Evolutionary conservation across 2,329 filamentous ascomycete species (phyloP).

Genomic region (Colletotrichum simmondsii): DNA sequence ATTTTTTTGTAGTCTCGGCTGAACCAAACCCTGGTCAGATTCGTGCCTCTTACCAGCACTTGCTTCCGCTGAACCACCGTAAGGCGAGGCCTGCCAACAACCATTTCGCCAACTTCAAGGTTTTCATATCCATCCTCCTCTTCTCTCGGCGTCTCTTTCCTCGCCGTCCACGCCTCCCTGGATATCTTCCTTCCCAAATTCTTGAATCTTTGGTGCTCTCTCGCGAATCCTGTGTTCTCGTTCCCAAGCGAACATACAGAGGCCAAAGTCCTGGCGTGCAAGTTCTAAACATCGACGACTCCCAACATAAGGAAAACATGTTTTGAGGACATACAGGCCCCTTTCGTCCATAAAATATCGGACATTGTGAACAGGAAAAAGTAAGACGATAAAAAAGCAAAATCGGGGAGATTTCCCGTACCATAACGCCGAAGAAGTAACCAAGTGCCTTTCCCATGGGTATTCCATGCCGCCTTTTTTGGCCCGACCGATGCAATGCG

Average conservation of each 20-base stretch:
- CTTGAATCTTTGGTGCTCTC: not conserved
- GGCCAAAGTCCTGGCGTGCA: not conserved
- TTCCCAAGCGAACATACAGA: not conserved
- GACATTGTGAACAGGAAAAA: not conserved
- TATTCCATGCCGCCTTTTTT: conserved; percentile 22
- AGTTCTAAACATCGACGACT: not conserved
- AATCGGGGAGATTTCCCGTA: not conserved
- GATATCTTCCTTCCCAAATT: not conserved
- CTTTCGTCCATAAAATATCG: not conserved
- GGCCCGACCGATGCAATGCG: conserved; percentile 32
- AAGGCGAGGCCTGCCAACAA: not conserved
- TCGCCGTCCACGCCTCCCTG: not conserved
- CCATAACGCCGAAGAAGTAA: conserved; percentile 16
- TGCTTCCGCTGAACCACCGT: not conserved
- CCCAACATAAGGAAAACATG: not conserved
- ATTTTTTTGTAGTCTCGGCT: not conserved
- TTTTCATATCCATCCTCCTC: not conserved
- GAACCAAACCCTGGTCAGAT: not conserved
- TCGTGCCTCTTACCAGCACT: conserved; percentile 13
- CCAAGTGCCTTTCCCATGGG: conserved; percentile 14
- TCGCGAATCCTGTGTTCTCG: not conserved
- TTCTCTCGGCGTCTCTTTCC: not conserved
- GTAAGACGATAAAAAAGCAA: not conserved
- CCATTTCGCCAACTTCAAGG: not conserved
- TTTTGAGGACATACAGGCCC: not conserved